phyloP scores from a whole-genome alignment of 208 protist species.

The Phytomonas francai region DNA sequence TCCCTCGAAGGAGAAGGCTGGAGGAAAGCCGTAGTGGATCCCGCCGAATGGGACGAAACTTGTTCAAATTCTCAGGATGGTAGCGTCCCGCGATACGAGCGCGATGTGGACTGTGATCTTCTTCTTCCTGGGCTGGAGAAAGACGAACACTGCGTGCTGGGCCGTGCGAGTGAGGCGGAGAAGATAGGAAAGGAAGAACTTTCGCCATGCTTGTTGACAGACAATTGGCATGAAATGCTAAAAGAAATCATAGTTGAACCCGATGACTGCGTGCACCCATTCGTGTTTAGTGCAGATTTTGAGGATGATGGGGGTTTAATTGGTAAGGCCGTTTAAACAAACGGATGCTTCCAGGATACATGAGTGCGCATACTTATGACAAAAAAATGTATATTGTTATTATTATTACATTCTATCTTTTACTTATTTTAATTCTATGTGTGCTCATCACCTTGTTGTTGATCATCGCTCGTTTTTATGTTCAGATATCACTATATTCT shows the following conservation, averaged over 20 bases:
- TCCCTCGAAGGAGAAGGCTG: neutral
- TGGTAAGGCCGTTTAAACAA: conserved; percentile 17
- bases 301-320: conserved; percentile 54
- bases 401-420: too few relatives aligned
- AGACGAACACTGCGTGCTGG: neutral
- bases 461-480: neutral
- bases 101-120: neutral
- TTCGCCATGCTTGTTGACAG: neutral
- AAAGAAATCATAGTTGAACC: conserved; percentile 14
- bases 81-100: neutral
- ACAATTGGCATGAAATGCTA: conserved; percentile 4
- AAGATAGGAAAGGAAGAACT: neutral
- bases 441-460: neutral
- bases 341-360: neutral
- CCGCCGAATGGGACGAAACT: neutral
- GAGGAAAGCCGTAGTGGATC: neutral
- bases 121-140: neutral
- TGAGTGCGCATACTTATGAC: neutral
- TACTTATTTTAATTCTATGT: neutral
- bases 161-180: too few relatives aligned
- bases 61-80: neutral
- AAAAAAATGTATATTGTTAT: neutral
- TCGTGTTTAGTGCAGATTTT: conserved; percentile 40
- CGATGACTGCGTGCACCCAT: conserved; percentile 40
- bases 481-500: neutral